Base-by-base conservation (phyloP, 768 basidiomycete genomes). In the Tubosaeta sp. region DNA sequence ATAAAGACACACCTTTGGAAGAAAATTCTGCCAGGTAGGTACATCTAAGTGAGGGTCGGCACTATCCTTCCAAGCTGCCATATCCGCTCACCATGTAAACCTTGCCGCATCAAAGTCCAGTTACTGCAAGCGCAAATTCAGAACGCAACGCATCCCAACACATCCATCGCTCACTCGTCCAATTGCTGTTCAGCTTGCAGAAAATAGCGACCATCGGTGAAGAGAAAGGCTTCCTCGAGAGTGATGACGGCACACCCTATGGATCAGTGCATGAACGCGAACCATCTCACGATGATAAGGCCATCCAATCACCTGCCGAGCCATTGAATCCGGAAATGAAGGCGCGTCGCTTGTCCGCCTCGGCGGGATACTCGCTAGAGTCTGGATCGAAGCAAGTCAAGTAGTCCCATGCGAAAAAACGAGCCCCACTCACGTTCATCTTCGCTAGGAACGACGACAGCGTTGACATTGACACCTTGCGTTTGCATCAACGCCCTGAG, bases 191-290 rank as follows among this genome's bases (percentile, higher is more conserved):
- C 82, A 0, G 97, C 97, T 71, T 99, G 95, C 31, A 97, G 72
- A 64, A 89, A 97, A 65, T 99, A 99, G 42, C 95, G 74, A 4
- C 95, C 97, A 73, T 99, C 95, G 3, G 95, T 98, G 72, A 95
- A 98, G 45, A 97, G 76, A 55, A 76, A 83, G 0, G 94, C 95
- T 5, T 82, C 73, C 27, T 84, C 74, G 43, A 71, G 64, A 0
- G 90, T 89, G 22, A 95, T 74, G 39, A 95, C 66, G 3, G 91
- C 94, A 53, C 83, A 87, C 42, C 91, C 89, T 86, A 58, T 19
- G 29, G 5, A 52, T 42, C n/a, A 22, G 22, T 7, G 22, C n/a
- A 48, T 62, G 47, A 65, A 54, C 8, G 16, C 29, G 10, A 3
- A 35, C 35, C 11, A 17, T 31, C 16, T 34, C 29, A 22, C 22